These are phyloP conservation scores for Simmondsia chinensis DNA, from an alignment of 148 eudicot species.

Conservation along the genomic window DNA sequence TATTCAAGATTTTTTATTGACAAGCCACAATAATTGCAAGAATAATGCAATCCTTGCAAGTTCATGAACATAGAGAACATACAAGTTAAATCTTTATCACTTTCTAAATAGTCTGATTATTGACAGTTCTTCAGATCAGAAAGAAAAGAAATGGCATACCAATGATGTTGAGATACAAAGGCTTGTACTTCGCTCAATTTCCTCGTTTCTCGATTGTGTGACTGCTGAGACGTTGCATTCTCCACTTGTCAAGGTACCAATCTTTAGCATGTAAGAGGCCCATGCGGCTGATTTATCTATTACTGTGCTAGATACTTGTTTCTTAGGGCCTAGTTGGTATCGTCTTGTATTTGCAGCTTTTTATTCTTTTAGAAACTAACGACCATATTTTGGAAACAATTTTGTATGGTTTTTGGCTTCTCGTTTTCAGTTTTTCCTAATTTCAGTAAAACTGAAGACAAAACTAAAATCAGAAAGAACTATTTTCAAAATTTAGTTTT, in stretches of 20 bases:
- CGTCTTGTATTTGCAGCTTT: no score
- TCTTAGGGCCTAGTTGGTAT: no score
- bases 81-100: neutral
- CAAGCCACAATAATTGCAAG: no score
- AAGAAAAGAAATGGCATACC: constrained; percentile 45
- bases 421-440: neutral
- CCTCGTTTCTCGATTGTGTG: constrained; percentile 68
- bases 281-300: neutral
- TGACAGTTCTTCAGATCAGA: constrained; percentile 30
- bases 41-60: no score
- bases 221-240: constrained; percentile 40
- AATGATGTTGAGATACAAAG: constrained; percentile 65
- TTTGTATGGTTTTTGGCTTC: neutral
- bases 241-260: constrained; percentile 66
- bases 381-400: neutral
- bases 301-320: no score
- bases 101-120: neutral
- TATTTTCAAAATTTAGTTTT: no score
- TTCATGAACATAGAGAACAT: neutral
- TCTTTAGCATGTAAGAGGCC: neutral
- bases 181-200: constrained; percentile 60
- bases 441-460: no score
- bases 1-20: neutral
- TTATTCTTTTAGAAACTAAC: no score
- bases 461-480: no score